Evolutionary conservation across 2,329 filamentous ascomycete species (phyloP), one percentile per base, ranked within the genome.

Genomic region (Alternaria sp.): DNA sequence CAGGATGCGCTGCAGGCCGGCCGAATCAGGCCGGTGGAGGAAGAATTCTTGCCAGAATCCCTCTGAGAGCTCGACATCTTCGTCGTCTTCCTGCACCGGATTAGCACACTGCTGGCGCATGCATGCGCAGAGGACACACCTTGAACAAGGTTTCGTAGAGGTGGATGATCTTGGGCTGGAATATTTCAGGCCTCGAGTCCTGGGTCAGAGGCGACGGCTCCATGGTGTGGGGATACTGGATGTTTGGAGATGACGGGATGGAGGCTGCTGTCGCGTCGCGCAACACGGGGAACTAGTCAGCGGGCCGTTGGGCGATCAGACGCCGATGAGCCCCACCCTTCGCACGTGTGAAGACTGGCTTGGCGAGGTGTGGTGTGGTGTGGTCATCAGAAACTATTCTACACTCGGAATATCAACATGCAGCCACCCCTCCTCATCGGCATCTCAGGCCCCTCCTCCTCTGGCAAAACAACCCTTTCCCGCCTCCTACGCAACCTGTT

Each of bases 11-110:
- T 87, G 85, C 64, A 99, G 81, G 48, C 87, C 85, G 4, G 82
- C 77, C 54, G 86, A 84, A 74, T 97, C 92, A 23, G 94, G 93
- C 63, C 88, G 88, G 58, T 97, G 83, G 36, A 99, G 85, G 77
- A 99, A 99, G 80, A 99, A 93, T 79, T 97, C 95, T 66, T 87
- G 85, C 95, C 95, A 99, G 80, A 97, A 99, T 41, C 93, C 94
- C 60, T 97, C 92, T 0, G 91, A 86, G 62, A 90, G 90, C 28
- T 93, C 89, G 51, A 82, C 78, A 58, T 90, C 85, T 64, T 89
- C 86, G 80, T 81, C 76, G 11, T 79, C 74, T 39, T 75, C 70
- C 71, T 77, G 58, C 90, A 76, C 14, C 7, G 8, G 28, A 53
- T 72, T 45, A 75, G 67, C 62, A 60, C 24, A 11, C 11, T 28